Conservation (phyloP, 1,284 basidiomycete genomes). For the Porphyrellus sp. region DNA sequence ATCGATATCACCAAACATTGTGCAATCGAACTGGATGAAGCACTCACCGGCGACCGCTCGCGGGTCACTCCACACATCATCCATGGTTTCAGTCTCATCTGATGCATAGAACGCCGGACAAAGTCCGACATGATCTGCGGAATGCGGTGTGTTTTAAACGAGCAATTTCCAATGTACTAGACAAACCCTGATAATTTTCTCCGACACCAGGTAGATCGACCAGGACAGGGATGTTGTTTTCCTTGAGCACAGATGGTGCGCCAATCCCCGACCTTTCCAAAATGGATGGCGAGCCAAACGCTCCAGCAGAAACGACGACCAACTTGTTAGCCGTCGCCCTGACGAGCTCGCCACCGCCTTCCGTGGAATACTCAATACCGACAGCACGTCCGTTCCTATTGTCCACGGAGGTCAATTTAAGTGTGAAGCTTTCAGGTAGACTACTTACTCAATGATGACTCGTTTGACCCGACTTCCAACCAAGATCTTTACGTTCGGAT, state of each 20-base stretch:
- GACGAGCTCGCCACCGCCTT: constrained; percentile 10
- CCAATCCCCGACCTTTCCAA: constrained; percentile 41
- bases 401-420: not conserved
- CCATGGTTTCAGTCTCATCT: constrained; percentile 5
- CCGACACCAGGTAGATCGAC: constrained; percentile 57
- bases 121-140: not conserved
- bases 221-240: constrained; percentile 38
- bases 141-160: no score
- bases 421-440: not conserved
- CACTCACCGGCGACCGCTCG: not conserved
- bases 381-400: constrained; percentile 7
- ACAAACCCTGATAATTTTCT: constrained; percentile 38
- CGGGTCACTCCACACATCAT: constrained; percentile 9
- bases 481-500: constrained; percentile 43
- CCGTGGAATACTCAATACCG: constrained; percentile 34
- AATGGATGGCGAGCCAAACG: constrained; percentile 24
- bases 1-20: not conserved
- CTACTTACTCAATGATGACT: constrained; percentile 47
- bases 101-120: constrained; percentile 3
- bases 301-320: constrained; percentile 19
- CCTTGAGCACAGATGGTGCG: constrained; percentile 38
- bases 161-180: no score
- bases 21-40: not conserved
- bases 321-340: constrained; percentile 21
- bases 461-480: constrained; percentile 43